Conservation (phyloP, 768 basidiomycete species). For the Lactarius sanguifluus region DNA sequence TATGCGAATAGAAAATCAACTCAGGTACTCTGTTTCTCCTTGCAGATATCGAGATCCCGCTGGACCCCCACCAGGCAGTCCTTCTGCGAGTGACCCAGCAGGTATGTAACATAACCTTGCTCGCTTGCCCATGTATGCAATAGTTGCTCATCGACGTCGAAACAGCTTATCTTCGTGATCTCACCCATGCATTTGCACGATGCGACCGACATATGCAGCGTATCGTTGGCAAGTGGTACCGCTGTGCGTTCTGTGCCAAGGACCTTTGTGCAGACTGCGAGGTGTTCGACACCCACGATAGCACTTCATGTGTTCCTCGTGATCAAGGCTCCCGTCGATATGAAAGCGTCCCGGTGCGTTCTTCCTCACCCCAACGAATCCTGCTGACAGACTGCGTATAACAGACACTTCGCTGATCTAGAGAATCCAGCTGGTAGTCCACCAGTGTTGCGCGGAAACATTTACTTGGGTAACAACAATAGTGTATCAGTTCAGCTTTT, state of each 20-base stretch:
- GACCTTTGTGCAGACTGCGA: conserved; percentile 90
- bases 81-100: conserved; percentile 30
- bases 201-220: conserved; percentile 85
- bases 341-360: conserved; percentile 65
- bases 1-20: not conserved
- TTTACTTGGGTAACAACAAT: conserved; percentile 11
- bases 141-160: not conserved
- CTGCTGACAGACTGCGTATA: not conserved
- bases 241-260: conserved; percentile 83
- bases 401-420: conserved; percentile 22
- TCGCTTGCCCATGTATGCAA: not conserved
- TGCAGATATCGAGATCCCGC: conserved; percentile 63
- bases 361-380: conserved; percentile 16
- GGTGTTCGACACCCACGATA: conserved; percentile 75
- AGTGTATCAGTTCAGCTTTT: not conserved
- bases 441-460: conserved; percentile 15
- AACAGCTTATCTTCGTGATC: conserved; percentile 60
- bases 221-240: conserved; percentile 88
- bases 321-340: conserved; percentile 82
- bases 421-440: conserved; percentile 15
- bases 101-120: too few species aligned
- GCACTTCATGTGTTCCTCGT: conserved; percentile 80
- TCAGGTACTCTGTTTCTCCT: not conserved
- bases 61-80: conserved; percentile 44
- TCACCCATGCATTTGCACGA: conserved; percentile 65